Evolutionary conservation across 371 early-diverging fungal genomes (phyloP).

Genomic region (Lichtheimia corymbifera): DNA sequence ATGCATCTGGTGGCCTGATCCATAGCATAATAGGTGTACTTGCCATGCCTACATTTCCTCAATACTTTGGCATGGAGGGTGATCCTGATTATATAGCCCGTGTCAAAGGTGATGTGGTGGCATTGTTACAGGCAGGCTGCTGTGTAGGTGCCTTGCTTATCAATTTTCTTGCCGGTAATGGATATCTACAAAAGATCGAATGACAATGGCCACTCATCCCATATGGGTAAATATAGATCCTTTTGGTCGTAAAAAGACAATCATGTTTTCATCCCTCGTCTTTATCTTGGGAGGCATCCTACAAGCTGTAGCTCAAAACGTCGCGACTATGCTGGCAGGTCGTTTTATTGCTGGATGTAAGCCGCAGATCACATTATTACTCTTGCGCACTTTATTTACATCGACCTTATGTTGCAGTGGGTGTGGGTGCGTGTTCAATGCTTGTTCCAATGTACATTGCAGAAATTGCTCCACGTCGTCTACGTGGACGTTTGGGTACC

Average conservation of each 20-base stretch:
- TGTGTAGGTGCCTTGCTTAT: slow-evolving; percentile 42
- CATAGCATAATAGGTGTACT: slow-evolving; percentile 29
- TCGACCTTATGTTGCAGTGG: slow-evolving; percentile 23
- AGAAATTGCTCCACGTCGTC: slow-evolving; percentile 42
- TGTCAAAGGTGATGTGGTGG: slow-evolving; percentile 44
- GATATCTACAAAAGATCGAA: not conserved
- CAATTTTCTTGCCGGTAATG: slow-evolving; percentile 42
- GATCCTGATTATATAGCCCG: slow-evolving; percentile 25
- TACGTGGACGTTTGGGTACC: slow-evolving; percentile 49
- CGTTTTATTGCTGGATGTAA: slow-evolving; percentile 50
- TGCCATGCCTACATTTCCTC: slow-evolving; percentile 45
- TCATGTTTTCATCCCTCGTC: slow-evolving; percentile 30
- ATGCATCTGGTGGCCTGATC: not conserved
- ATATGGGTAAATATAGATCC: slow-evolving; percentile 25
- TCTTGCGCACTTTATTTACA: not conserved
- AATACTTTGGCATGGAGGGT: slow-evolving; percentile 36
- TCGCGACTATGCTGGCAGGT: slow-evolving; percentile 43
- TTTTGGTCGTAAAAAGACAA: slow-evolving; percentile 40
- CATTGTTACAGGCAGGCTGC: slow-evolving; percentile 46
- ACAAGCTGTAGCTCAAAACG: slow-evolving; percentile 39
- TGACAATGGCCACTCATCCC: not conserved
- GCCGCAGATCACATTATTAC: slow-evolving; percentile 2
- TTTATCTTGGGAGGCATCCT: slow-evolving; percentile 41
- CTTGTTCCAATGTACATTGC: slow-evolving; percentile 53
- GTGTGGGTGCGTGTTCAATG: slow-evolving; percentile 43